Conservation (phyloP, 176 grass and related monocot species). For the Eleusine indica region DNA sequence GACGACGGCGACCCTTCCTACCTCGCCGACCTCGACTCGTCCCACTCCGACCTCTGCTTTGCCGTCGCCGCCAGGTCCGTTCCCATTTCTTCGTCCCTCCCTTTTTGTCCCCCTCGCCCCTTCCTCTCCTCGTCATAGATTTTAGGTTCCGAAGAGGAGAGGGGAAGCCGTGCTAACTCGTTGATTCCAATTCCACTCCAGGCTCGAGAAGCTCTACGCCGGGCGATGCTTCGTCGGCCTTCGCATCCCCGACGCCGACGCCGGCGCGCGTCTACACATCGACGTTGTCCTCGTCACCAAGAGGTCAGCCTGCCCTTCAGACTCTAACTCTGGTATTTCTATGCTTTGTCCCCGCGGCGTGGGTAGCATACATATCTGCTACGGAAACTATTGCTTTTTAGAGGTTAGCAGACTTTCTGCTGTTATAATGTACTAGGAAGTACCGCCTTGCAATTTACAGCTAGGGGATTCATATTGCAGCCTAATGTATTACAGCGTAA, state of each 20-base stretch:
- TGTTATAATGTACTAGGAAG: neutral
- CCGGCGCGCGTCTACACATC: slow-evolving; percentile 73
- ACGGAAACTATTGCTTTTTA: neutral
- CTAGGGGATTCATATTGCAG: neutral
- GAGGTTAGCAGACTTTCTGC: neutral
- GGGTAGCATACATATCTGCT: neutral
- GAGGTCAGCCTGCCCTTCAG: slow-evolving; percentile 39
- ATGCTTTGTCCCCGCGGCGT: neutral
- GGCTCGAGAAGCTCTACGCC: slow-evolving; percentile 87
- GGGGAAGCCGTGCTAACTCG: neutral
- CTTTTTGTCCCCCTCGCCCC: neutral
- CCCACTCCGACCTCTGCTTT: slow-evolving; percentile 76
- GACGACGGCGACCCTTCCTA: slow-evolving; percentile 46
- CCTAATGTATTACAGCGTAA: neutral
- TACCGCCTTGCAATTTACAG: neutral
- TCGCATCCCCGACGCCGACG: slow-evolving; percentile 86
- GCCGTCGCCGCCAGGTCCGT: slow-evolving; percentile 60
- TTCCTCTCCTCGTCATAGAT: neutral
- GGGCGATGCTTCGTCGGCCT: slow-evolving; percentile 88
- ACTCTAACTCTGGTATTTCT: neutral
- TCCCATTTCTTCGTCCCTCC: neutral
- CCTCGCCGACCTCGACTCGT: slow-evolving; percentile 69
- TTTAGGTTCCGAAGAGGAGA: neutral
- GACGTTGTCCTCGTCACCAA: slow-evolving; percentile 82
- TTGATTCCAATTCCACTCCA: slow-evolving; percentile 31